Base-by-base conservation (phyloP, 768 basidiomycete genomes). In the Boletellus emodensis region DNA sequence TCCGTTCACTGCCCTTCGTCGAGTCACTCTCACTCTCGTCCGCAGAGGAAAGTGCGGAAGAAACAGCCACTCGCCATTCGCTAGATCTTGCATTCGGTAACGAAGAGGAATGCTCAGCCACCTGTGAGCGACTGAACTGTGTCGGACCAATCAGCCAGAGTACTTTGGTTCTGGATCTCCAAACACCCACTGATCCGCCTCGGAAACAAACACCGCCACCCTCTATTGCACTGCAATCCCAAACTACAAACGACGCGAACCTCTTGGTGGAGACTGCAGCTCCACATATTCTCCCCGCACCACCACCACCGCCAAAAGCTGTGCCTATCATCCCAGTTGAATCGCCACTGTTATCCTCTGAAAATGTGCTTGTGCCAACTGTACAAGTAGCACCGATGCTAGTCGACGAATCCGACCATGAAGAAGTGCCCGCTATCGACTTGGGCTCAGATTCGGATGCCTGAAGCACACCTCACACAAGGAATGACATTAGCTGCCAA, bases 341-440 rank as follows among this genome's bases (percentile, higher is more conserved):
- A 38, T 20, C 38, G 33, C 4, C 14, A 9, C 26, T 14, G 3
- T 11, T 30, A 22, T 39, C 18, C 26, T 7, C 50, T 12, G 55
- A 47, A 49, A 52, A 57, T 46, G 35, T 10, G 18, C 47, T 54
- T 37, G 22, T 11, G 17, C 18, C 49, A 28, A 50, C 24, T 20
- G 20, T 36, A 30, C 32, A 34, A 8, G 20, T 28, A 33, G 48
- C 44, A 8, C 44, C 56, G 11, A 61, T 63, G 59, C 18, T 41
- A 24, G 45, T 62, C 39, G 66, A 66, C n/a, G 71, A 72, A n/a
- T 72, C 82, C 4, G 85, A 88, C 13, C 77, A 78, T n/a, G 85
- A 87, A 54, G 84, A 84, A 53, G 83, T 94, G 74, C 90, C 90
- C 3, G 61, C 73, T 11, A 90, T 94, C 34, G 79, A 91, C 62